Evolutionary conservation across 768 basidiomycete species (phyloP).

Genomic region (Candolleomyces aberdarensis): DNA sequence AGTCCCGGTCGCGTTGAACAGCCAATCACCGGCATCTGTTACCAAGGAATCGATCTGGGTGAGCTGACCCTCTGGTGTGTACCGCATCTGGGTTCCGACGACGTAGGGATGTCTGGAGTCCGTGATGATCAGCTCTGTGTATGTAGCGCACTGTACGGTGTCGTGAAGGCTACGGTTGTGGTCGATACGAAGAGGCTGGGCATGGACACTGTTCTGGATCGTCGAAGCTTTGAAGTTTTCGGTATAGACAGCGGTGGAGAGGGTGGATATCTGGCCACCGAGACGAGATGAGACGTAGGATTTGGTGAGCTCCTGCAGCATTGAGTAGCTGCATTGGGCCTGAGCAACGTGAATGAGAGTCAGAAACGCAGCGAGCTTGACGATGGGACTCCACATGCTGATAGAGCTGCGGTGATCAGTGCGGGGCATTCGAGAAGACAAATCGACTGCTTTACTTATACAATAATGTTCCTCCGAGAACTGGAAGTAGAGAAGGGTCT

Average conservation of each 20-base stretch:
- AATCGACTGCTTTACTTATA: too few species aligned
- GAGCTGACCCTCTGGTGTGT: background rate
- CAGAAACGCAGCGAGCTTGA: background rate
- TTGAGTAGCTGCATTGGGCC: background rate
- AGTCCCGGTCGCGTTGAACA: slow-evolving; percentile 8
- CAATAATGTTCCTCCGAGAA: too few species aligned
- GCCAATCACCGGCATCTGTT: slow-evolving; percentile 8
- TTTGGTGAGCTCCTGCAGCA: slow-evolving; percentile 4
- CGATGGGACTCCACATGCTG: background rate
- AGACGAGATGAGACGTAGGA: slow-evolving; percentile 7
- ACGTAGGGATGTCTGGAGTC: slow-evolving; percentile 7
- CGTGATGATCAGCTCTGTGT: slow-evolving; percentile 9
- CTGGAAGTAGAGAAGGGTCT: too few species aligned
- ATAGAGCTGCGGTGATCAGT: background rate
- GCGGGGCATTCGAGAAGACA: too few species aligned
- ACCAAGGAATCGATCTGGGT: slow-evolving; percentile 2
- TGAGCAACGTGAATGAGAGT: background rate
- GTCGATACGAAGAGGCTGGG: slow-evolving; percentile 3
- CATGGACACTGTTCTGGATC: background rate
- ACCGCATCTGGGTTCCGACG: slow-evolving; percentile 7
- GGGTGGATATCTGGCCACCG: background rate
- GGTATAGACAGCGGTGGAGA: background rate
- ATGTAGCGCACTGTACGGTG: slow-evolving; percentile 5
- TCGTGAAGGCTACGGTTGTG: slow-evolving; percentile 10
- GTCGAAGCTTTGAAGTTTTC: slow-evolving; percentile 7